Evolutionary conservation across 106 monocot genomes (phyloP).

Genomic region (Dendrobium nobile): DNA sequence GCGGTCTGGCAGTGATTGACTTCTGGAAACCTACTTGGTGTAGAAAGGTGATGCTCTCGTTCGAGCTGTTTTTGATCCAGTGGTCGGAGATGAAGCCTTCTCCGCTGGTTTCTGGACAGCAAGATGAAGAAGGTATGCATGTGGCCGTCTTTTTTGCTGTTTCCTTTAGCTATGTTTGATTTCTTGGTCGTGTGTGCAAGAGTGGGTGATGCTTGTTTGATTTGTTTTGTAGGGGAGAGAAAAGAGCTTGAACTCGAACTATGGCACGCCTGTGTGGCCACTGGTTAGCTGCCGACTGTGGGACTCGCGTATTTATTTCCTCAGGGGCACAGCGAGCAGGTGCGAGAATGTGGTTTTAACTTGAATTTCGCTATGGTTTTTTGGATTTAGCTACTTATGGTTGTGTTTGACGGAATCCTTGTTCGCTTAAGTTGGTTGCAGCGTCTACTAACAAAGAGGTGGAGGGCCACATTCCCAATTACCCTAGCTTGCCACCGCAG

Average conservation of each 20-base stretch:
- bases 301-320: constrained; percentile 86
- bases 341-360: constrained; percentile 23
- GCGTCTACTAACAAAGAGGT: constrained; percentile 92
- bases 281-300: constrained; percentile 78
- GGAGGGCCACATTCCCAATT: constrained; percentile 87
- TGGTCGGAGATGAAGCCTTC: constrained; percentile 54
- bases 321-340: constrained; percentile 29
- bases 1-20: background rate
- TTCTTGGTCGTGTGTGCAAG: too few relatives aligned
- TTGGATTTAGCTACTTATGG: too few relatives aligned
- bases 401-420: background rate
- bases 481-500: constrained; percentile 83
- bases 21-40: too few relatives aligned
- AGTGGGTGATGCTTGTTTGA: constrained; percentile 44
- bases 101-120: constrained; percentile 34
- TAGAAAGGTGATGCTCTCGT: too few relatives aligned
- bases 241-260: constrained; percentile 12
- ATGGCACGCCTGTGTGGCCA: constrained; percentile 40
- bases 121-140: constrained; percentile 43
- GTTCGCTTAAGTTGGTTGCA: constrained; percentile 56
- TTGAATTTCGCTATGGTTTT: background rate
- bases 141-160: background rate
- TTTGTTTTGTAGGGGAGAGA: constrained; percentile 44
- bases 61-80: background rate
- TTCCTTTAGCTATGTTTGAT: background rate